phyloP scores from a whole-genome alignment of 176 grass and related monocot species.

The Elymus sibiricus region DNA sequence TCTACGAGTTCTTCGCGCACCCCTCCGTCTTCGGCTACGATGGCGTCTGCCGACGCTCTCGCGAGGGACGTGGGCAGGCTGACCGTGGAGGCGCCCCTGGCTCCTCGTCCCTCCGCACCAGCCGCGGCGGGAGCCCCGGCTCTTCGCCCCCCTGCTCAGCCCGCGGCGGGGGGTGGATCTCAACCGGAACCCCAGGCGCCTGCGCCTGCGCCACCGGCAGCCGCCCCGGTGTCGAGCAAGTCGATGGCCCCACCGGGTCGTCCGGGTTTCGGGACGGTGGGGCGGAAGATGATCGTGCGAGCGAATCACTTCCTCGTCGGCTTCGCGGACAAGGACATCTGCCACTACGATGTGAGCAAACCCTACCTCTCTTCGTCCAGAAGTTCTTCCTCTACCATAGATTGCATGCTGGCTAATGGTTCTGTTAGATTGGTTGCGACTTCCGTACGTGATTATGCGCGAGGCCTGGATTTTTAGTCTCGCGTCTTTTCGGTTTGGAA shows the following conservation, averaged over 20 bases:
- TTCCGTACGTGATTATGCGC: background rate
- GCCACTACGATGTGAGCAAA: constrained; percentile 67
- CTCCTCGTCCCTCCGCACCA: background rate
- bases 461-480: background rate
- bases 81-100: background rate
- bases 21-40: background rate
- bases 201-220: background rate
- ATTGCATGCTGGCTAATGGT: background rate
- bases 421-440: background rate
- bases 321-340: constrained; percentile 38
- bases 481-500: background rate
- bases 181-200: background rate
- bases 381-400: background rate
- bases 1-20: background rate
- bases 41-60: constrained; percentile 4
- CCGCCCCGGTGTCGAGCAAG: constrained; percentile 39
- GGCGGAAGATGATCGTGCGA: constrained; percentile 13
- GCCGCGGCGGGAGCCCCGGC: background rate
- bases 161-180: background rate
- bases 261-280: constrained; percentile 31
- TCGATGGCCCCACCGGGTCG: constrained; percentile 7
- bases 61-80: constrained; percentile 24
- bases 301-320: constrained; percentile 68
- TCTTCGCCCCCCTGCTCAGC: background rate
- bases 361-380: background rate